Base-by-base conservation (phyloP, 2,329 filamentous ascomycete genomes). In the Clarireedia hainanense region DNA sequence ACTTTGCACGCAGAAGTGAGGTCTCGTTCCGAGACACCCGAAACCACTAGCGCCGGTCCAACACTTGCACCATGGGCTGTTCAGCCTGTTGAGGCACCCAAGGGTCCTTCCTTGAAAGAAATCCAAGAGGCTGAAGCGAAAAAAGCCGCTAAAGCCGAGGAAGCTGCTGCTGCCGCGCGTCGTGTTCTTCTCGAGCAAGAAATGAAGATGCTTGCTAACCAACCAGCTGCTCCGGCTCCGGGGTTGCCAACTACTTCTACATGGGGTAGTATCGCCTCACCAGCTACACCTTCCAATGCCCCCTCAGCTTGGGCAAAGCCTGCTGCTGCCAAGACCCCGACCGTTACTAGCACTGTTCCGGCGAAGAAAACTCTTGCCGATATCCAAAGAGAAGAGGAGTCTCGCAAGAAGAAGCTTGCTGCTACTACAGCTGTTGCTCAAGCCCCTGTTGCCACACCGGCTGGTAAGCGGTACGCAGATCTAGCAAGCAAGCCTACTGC, bases 51-150 rank as follows among this genome's bases (percentile, higher is more conserved):
- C 69, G 52, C 69, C 2, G 51, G 43, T 27, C 82, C 91, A 4
- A 89, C 92, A 0, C 75, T 96, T 62, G 94, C 94, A 0, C 94
- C 94, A 0, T 99, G 94, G 94, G 94, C 94, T 5, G 94, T 94
- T 70, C 91, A 97, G 61, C 80, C 81, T 2, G 86, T 88, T 49
- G 79, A 83, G 58, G 74, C 80, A 24, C 83, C 89, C 42, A 95
- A 89, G 71, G 91, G 91, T 0, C 94, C 92, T 2, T 96, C 91
- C 58, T 76, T 99, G 60, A 95, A 91, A 73, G 91, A 99, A 68
- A 99, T 99, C 24, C 94, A 99, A 70, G 92, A 96, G 71, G 86
- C 89, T 4, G 94, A 99, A 71, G 92, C 92, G 37, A 89, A 88
- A 67, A 95, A 94, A 70, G 91, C 91, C 10, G 92, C 92, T 51